Conservation (phyloP, 441 rosid species). For the Biscutella laevigata region DNA sequence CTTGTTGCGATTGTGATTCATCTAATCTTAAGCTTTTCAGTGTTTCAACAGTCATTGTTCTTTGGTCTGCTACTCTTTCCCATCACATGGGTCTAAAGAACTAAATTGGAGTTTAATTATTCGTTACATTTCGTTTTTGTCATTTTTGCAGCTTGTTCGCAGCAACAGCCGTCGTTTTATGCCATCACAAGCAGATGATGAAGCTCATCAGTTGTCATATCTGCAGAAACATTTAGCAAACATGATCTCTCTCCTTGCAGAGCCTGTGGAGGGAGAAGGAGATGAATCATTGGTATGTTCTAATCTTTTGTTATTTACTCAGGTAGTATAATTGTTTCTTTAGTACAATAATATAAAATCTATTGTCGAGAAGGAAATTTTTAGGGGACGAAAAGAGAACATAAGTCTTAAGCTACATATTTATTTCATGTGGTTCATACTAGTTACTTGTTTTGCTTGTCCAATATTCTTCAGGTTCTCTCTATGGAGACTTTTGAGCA, state of each 20-base stretch:
- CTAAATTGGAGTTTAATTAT: background rate
- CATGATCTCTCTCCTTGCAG: slow-evolving; percentile 77
- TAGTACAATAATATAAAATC: background rate
- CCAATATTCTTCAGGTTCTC: slow-evolving; percentile 53
- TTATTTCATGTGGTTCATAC: slow-evolving; percentile 1
- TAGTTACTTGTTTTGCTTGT: slow-evolving; percentile 20
- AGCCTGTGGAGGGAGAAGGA: slow-evolving; percentile 76
- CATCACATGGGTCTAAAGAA: background rate
- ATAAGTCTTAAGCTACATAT: slow-evolving; percentile 1
- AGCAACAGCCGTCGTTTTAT: slow-evolving; percentile 89
- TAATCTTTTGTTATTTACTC: slow-evolving; percentile 4
- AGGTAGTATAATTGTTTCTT: background rate
- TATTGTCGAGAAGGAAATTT: background rate
- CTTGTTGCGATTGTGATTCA: background rate
- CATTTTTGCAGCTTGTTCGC: slow-evolving; percentile 75
- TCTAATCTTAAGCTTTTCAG: background rate
- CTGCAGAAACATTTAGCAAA: slow-evolving; percentile 87
- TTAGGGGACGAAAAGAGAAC: background rate
- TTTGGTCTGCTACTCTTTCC: background rate
- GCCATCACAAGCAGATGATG: slow-evolving; percentile 99
- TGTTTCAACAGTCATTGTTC: background rate
- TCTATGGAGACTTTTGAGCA: slow-evolving; percentile 92
- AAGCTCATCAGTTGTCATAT: slow-evolving; percentile 91
- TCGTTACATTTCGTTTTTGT: slow-evolving; percentile 3
- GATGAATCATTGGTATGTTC: slow-evolving; percentile 81